Evolutionary conservation across 805 yeast genomes (phyloP).

Genomic region (Ogataea glucozyma): DNA sequence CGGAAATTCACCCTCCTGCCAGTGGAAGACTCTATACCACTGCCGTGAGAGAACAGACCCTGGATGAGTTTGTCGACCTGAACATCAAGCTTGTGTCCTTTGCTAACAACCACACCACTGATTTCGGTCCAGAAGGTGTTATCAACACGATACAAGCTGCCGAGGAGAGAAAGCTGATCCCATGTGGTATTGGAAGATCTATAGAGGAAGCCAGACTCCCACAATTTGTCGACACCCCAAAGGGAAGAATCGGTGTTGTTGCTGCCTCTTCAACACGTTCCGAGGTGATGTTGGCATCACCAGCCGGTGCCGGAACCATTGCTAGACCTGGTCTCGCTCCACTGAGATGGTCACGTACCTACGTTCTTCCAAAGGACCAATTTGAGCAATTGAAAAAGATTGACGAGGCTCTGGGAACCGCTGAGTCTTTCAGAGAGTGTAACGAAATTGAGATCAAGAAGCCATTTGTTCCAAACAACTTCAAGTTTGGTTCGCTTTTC

Average conservation of each 20-base stretch:
- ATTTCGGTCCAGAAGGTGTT: slow-evolving; percentile 30
- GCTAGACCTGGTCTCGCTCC: slow-evolving; percentile 33
- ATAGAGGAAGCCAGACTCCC: slow-evolving; percentile 29
- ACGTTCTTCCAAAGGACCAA: slow-evolving; percentile 29
- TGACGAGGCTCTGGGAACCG: slow-evolving; percentile 33
- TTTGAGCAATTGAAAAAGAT: slow-evolving; percentile 28
- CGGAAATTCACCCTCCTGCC: slow-evolving; percentile 29
- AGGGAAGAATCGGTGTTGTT: slow-evolving; percentile 32
- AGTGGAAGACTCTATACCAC: slow-evolving; percentile 31
- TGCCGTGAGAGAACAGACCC: slow-evolving; percentile 25
- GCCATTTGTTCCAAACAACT: slow-evolving; percentile 25
- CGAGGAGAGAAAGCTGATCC: slow-evolving; percentile 26
- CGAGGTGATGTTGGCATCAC: slow-evolving; percentile 29
- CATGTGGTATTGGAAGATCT: slow-evolving; percentile 32
- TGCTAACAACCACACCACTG: slow-evolving; percentile 33
- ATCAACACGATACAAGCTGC: slow-evolving; percentile 29
- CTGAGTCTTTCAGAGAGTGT: slow-evolving; percentile 31
- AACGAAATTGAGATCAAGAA: slow-evolving; percentile 33
- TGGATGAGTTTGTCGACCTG: slow-evolving; percentile 30
- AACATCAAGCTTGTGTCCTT: slow-evolving; percentile 28
- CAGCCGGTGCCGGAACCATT: slow-evolving; percentile 29
- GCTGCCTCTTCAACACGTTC: slow-evolving; percentile 30
- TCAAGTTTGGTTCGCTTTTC: slow-evolving; percentile 31
- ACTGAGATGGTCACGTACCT: slow-evolving; percentile 31
- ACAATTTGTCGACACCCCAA: slow-evolving; percentile 27